These are phyloP conservation scores for Magnaporthiopsis rhizophila DNA, from an alignment of 2,329 filamentous ascomycete species.

Conservation along the genomic window DNA sequence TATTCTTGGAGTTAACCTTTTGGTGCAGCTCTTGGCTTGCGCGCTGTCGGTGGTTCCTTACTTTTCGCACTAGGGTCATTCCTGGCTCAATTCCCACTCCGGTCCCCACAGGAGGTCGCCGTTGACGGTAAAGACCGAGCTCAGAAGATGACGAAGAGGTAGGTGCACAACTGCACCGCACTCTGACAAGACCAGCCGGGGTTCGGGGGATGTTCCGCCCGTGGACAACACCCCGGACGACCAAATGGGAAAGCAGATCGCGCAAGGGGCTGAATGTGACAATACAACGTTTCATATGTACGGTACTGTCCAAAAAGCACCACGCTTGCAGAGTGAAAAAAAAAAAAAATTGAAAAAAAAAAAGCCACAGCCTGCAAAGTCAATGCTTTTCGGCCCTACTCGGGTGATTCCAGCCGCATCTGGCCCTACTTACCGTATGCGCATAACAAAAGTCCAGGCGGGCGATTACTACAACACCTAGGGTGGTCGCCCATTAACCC, in stretches of 20 bases:
- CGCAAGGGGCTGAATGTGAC: too few relatives aligned
- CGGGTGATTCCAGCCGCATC: not conserved
- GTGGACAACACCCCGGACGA: too few relatives aligned
- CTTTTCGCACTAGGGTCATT: not conserved
- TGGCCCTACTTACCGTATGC: too few relatives aligned
- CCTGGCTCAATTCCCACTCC: not conserved
- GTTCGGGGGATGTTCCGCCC: too few relatives aligned
- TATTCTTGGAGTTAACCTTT: constrained; percentile 17
- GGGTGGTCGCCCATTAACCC: too few relatives aligned
- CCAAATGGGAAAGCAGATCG: too few relatives aligned
- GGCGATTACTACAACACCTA: too few relatives aligned
- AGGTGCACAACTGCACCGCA: too few relatives aligned
- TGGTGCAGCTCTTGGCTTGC: constrained; percentile 1
- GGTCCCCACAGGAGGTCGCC: not conserved
- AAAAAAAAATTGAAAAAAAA: too few relatives aligned
- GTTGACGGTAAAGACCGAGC: too few relatives aligned
- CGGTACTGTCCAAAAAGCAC: not conserved
- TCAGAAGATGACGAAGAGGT: too few relatives aligned
- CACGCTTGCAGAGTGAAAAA: not conserved
- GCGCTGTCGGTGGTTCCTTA: not conserved
- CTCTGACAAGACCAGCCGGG: too few relatives aligned
- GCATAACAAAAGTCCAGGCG: not conserved
- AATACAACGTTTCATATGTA: not conserved
- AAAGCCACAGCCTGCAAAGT: not conserved
- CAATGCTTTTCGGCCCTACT: not conserved